A percentile compares a stretch with the other conserved stretches of the same genome.
These are phyloP conservation scores for Trifolium fragiferum DNA, from an alignment of 306 rosid genomes.

Conservation along the genomic window DNA sequence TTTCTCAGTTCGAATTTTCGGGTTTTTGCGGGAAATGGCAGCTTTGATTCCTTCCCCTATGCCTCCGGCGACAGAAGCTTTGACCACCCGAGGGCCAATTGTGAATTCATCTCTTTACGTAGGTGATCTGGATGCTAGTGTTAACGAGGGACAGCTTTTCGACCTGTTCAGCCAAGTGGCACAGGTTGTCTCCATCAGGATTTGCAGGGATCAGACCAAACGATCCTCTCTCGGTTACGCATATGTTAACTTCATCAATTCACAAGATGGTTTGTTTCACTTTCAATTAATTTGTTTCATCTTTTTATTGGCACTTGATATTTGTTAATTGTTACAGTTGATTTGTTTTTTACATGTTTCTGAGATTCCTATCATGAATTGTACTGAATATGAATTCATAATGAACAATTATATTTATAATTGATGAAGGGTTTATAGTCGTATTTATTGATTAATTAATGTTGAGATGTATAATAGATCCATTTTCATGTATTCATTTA, in stretches of 20 bases:
- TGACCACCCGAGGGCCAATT: conserved; percentile 13
- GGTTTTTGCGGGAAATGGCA: conserved; percentile 46
- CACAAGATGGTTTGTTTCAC: conserved; percentile 64
- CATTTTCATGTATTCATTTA: neutral
- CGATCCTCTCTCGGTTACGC: conserved; percentile 82
- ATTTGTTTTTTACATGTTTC: neutral
- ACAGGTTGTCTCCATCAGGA: conserved; percentile 65
- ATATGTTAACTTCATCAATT: conserved; percentile 67
- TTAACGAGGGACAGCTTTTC: conserved; percentile 65
- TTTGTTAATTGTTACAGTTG: neutral
- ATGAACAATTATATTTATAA: neutral
- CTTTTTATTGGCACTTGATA: neutral
- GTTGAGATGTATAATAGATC: neutral
- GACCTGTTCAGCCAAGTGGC: conserved; percentile 68
- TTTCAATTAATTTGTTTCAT: neutral
- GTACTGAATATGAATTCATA: neutral
- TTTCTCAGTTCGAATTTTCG: neutral
- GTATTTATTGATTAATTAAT: neutral
- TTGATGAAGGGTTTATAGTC: neutral
- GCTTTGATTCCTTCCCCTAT: too few species aligned
- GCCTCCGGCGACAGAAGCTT: conserved; percentile 17
- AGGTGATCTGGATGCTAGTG: conserved; percentile 73
- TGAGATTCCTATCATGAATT: conserved; percentile 13
- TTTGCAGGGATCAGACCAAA: conserved; percentile 75
- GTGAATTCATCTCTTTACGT: conserved; percentile 69